Percentiles rank a stretch among this genome's conserved stretches.
phyloP scores from a whole-genome alignment of 2,329 filamentous ascomycete genomes.

The Westerdykella sp. region DNA sequence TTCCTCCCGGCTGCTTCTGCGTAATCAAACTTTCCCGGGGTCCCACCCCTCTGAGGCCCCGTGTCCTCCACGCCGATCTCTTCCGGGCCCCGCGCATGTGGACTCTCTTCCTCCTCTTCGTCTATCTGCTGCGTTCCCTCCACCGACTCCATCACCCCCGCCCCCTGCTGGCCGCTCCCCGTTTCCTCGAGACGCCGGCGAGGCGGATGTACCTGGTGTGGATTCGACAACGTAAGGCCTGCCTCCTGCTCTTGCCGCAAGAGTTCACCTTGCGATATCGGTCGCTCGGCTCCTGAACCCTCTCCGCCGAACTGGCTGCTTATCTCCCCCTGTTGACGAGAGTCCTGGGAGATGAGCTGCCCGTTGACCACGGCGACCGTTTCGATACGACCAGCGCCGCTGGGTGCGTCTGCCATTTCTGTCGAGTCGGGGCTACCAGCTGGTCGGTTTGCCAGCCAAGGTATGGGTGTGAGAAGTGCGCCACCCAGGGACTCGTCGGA shows the following conservation, averaged over 20 bases:
- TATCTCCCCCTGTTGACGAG: slow-evolving; percentile 27
- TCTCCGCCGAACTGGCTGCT: slow-evolving; percentile 35
- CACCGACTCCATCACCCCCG: slow-evolving; percentile 28
- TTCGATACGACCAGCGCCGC: slow-evolving; percentile 71
- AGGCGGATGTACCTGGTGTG: slow-evolving; percentile 26
- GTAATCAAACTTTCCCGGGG: slow-evolving; percentile 27
- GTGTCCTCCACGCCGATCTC: slow-evolving; percentile 82
- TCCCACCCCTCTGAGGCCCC: slow-evolving; percentile 64
- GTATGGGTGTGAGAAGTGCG: slow-evolving; percentile 86
- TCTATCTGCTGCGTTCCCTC: slow-evolving; percentile 17
- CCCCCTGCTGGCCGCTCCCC: slow-evolving; percentile 24
- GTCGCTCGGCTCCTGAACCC: slow-evolving; percentile 31
- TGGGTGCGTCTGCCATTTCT: slow-evolving; percentile 74
- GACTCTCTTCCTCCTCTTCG: slow-evolving; percentile 50
- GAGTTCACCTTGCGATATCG: slow-evolving; percentile 69
- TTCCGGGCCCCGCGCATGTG: slow-evolving; percentile 78
- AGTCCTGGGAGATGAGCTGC: slow-evolving; percentile 34
- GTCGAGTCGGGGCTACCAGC: slow-evolving; percentile 64
- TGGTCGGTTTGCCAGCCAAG: slow-evolving; percentile 60
- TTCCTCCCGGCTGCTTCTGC: slow-evolving; percentile 34
- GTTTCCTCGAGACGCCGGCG: slow-evolving; percentile 22
- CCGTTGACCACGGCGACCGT: slow-evolving; percentile 70
- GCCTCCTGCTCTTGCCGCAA: slow-evolving; percentile 81
- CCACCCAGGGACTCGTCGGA: slow-evolving; percentile 87
- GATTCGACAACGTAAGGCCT: slow-evolving; percentile 61